Base-by-base conservation (phyloP, 345 rosid genomes). In the Schrenkiella parvula region DNA sequence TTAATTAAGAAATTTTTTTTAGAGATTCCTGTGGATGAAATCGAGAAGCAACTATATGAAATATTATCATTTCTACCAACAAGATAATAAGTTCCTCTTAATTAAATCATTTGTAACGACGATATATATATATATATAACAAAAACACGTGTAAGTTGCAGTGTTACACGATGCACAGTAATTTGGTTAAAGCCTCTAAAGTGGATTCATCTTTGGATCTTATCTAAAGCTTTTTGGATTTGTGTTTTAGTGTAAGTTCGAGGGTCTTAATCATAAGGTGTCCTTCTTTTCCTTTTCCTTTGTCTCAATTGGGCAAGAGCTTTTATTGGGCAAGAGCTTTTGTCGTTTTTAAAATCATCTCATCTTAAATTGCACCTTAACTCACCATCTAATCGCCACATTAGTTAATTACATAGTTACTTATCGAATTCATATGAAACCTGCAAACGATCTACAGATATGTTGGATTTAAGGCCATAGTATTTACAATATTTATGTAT, bases 181-280 rank as follows among this genome's bases (percentile, higher is more conserved):
- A 66, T 50, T 48, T 58, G 29, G 54, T 39, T 35, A 74, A 66
- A 42, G 62, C 21, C 57, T 60, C 34, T 60, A 52, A 75, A 41
- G 73, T 75, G 64, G 64, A 61, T 51, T 61, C 69, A 68, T 75
- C 31, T 75, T 68, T 75, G 50, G 47, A 76, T 69, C 70, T 68
- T 76, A 76, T 69, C 75, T 69, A 70, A 68, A 50, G 66, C 52
- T 35, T 69, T 75, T 44, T 63, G 17, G 51, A 54, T 70, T 68
- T 68, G 70, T 62, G 70, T 63, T 53, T 76, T 75, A 52, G 70
- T 53, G 74, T 19, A 75, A 75, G 65, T 44, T 75, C 50, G 42
- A 62, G 37, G 13, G 71, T 69, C 71, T 19, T 63, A 53, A 69
- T 76, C 66, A 63, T n/a, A 69, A 61, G 65, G 71, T 69, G 79